These are phyloP conservation scores for Rhizodiscina lignyota DNA, from an alignment of 495 filamentous ascomycete genomes.

Conservation along the genomic window DNA sequence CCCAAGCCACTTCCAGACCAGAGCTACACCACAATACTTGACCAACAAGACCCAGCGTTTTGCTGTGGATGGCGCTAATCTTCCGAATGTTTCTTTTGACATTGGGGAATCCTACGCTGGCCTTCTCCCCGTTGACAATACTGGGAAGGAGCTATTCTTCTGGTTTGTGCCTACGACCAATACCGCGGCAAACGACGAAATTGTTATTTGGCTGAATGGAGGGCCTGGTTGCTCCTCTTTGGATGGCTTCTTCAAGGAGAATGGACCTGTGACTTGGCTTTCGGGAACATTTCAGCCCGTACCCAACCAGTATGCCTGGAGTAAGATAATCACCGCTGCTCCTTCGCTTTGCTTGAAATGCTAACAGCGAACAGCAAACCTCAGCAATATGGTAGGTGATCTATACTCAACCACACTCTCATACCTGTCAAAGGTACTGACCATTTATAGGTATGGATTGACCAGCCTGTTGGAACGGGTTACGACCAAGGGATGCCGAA, in stretches of 20 bases:
- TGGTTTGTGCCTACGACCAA: slow-evolving; percentile 24
- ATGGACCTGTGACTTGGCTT: not conserved
- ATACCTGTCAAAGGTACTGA: too few relatives aligned
- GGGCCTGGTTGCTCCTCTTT: not conserved
- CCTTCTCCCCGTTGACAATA: too few relatives aligned
- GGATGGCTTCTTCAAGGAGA: not conserved
- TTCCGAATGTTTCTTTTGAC: slow-evolving; percentile 60
- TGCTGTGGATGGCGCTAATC: slow-evolving; percentile 44
- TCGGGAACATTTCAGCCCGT: slow-evolving; percentile 20
- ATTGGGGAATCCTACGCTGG: too few relatives aligned
- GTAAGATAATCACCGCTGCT: slow-evolving; percentile 62
- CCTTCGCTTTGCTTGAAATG: too few relatives aligned
- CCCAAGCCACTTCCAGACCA: too few relatives aligned
- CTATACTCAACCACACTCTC: too few relatives aligned
- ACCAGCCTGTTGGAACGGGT: not conserved
- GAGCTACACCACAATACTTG: too few relatives aligned
- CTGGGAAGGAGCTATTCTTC: slow-evolving; percentile 21
- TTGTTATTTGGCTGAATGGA: not conserved
- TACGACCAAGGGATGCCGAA: not conserved
- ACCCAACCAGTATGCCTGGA: slow-evolving; percentile 33
- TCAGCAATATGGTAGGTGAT: too few relatives aligned
- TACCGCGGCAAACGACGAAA: not conserved
- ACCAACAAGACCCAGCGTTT: too few relatives aligned
- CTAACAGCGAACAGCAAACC: too few relatives aligned
- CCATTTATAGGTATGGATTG: slow-evolving; percentile 33